phyloP scores from a whole-genome alignment of 805 yeast species.

The Tetrapisispora iriomotensis region DNA sequence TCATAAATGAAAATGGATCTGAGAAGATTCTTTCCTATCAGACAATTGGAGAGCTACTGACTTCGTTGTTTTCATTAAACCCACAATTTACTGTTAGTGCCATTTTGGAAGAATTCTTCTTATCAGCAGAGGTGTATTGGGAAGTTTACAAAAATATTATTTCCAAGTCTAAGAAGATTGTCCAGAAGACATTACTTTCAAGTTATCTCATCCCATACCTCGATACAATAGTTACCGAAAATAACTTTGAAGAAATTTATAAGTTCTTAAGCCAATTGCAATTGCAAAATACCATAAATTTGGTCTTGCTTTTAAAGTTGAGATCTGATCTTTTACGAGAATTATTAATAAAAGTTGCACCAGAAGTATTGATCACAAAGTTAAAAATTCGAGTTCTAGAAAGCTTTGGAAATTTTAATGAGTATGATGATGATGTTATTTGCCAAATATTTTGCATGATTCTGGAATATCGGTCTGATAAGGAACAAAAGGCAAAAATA shows the following conservation, averaged over 20 bases:
- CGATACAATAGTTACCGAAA: conserved; percentile 6
- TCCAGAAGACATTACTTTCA: conserved; percentile 11
- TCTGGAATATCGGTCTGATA: conserved; percentile 10
- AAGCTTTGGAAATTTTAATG: conserved; percentile 7
- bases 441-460: conserved; percentile 11
- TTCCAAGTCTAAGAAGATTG: conserved; percentile 6
- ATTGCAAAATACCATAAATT: conserved; percentile 6
- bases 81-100: conserved; percentile 11
- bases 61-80: conserved; percentile 12
- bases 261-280: conserved; percentile 10
- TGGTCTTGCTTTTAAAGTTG: conserved; percentile 6
- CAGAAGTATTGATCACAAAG: conserved; percentile 1
- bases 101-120: conserved; percentile 15
- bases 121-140: conserved; percentile 6
- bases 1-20: conserved; percentile 3
- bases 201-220: conserved; percentile 15
- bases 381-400: conserved; percentile 3
- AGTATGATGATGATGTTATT: conserved; percentile 12
- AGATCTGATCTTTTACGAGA: conserved; percentile 13
- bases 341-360: conserved; percentile 10
- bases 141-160: conserved; percentile 7
- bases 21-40: background rate
- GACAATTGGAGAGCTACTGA: conserved; percentile 9
- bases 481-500: conserved; percentile 2
- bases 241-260: conserved; percentile 7